These are phyloP conservation scores for Pseudevernia furfuracea DNA, from an alignment of 495 filamentous ascomycete genomes.

Conservation along the genomic window DNA sequence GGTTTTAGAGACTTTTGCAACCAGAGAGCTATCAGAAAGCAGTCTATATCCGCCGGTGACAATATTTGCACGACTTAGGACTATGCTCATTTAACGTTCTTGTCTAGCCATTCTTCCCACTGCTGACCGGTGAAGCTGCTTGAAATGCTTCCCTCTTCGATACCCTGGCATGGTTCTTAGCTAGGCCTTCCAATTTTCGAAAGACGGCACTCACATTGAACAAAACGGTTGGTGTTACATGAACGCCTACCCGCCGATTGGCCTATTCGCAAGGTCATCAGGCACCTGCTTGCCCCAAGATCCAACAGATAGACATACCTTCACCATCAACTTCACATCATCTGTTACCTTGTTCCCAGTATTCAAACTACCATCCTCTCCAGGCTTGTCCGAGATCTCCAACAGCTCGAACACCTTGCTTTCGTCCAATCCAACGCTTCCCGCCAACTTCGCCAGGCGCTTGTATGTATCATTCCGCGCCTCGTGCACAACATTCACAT, in stretches of 20 bases:
- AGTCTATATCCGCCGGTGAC: neutral
- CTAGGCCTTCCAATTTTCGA: neutral
- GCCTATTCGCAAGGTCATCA: slow-evolving; percentile 31
- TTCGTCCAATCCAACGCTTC: slow-evolving; percentile 59
- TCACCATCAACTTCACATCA: slow-evolving; percentile 78
- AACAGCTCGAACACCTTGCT: slow-evolving; percentile 55
- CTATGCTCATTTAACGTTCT: slow-evolving; percentile 47
- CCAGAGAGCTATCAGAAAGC: neutral
- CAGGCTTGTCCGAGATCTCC: slow-evolving; percentile 53
- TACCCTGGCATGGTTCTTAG: slow-evolving; percentile 42
- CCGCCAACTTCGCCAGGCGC: slow-evolving; percentile 62
- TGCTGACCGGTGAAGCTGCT: slow-evolving; percentile 69
- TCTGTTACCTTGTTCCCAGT: slow-evolving; percentile 67
- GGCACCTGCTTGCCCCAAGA: neutral
- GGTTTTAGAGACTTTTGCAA: neutral
- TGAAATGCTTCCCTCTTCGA: slow-evolving; percentile 68
- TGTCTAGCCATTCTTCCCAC: slow-evolving; percentile 79
- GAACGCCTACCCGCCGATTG: slow-evolving; percentile 66
- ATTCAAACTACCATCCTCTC: slow-evolving; percentile 58
- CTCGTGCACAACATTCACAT: slow-evolving; percentile 74
- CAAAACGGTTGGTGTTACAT: slow-evolving; percentile 83
- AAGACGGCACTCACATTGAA: slow-evolving; percentile 53
- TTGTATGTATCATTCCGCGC: slow-evolving; percentile 76
- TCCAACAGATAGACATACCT: slow-evolving; percentile 39
- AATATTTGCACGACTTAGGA: neutral